These are phyloP conservation scores for Exophiala sideris DNA, from an alignment of 2,329 filamentous ascomycete species.

Conservation along the genomic window DNA sequence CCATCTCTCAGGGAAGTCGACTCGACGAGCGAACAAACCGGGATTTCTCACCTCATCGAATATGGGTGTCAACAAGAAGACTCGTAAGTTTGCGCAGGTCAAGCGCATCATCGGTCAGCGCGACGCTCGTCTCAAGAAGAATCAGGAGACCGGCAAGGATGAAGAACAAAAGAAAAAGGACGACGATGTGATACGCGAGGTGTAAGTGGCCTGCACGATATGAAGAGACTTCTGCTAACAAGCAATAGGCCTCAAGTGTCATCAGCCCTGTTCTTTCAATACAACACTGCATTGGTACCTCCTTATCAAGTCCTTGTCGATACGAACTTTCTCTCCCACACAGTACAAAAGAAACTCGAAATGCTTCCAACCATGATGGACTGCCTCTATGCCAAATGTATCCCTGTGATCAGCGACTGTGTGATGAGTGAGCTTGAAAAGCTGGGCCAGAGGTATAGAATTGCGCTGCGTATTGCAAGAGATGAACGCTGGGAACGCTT, in stretches of 20 bases:
- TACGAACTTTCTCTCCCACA: slow-evolving; percentile 88
- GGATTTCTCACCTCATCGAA: slow-evolving; percentile 23
- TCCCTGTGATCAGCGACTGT: slow-evolving; percentile 80
- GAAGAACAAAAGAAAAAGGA: slow-evolving; percentile 55
- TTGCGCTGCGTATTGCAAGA: slow-evolving; percentile 79
- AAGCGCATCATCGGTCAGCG: slow-evolving; percentile 80
- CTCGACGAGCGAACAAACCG: neutral
- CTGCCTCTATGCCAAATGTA: slow-evolving; percentile 85
- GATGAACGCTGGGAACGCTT: slow-evolving; percentile 86
- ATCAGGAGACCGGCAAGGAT: slow-evolving; percentile 64
- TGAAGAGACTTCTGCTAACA: slow-evolving; percentile 4
- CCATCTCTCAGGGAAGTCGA: neutral
- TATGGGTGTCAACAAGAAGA: slow-evolving; percentile 89
- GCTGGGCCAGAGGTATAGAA: slow-evolving; percentile 80
- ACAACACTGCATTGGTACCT: slow-evolving; percentile 81
- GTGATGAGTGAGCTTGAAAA: slow-evolving; percentile 85
- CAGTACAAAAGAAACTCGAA: slow-evolving; percentile 85
- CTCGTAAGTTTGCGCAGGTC: slow-evolving; percentile 80
- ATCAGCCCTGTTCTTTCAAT: slow-evolving; percentile 80
- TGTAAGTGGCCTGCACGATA: slow-evolving; percentile 44
- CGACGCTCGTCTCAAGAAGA: slow-evolving; percentile 79
- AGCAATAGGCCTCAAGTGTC: slow-evolving; percentile 66
- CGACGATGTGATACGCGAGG: slow-evolving; percentile 68
- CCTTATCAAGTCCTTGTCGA: slow-evolving; percentile 80
- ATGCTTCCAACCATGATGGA: slow-evolving; percentile 90